Evolutionary conservation across 805 yeast genomes (phyloP).

Genomic region (Starmerella bacillaris): DNA sequence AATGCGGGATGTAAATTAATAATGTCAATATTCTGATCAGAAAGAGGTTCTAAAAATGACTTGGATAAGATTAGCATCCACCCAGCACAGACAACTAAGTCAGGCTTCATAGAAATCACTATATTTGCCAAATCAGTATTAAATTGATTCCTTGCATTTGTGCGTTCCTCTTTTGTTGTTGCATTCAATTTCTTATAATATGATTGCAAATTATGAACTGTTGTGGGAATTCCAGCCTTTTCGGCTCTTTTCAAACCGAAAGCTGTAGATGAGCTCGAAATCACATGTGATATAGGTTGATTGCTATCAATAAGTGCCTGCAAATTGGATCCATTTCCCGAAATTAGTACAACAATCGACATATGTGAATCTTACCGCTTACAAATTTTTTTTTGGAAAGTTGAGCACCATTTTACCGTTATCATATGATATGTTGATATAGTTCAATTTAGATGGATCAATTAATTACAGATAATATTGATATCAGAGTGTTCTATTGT

Average conservation of each 20-base stretch:
- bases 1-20: conserved; percentile 93
- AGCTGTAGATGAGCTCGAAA: conserved; percentile 75
- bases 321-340: conserved; percentile 89
- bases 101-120: conserved; percentile 46
- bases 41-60: conserved; percentile 49
- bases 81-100: conserved; percentile 90
- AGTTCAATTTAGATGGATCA: too few species aligned
- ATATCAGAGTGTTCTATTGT: too few species aligned
- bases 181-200: conserved; percentile 41
- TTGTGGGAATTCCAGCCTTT: conserved; percentile 49
- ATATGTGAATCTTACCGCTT: too few species aligned
- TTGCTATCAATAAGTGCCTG: conserved; percentile 82
- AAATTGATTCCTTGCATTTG: conserved; percentile 46
- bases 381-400: too few species aligned
- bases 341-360: conserved; percentile 58
- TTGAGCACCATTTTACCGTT: too few species aligned
- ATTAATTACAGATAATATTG: too few species aligned
- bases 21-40: conserved; percentile 46
- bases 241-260: conserved; percentile 71
- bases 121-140: conserved; percentile 61
- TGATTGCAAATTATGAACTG: conserved; percentile 46
- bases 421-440: too few species aligned
- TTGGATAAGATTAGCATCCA: conserved; percentile 91
- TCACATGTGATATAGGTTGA: conserved; percentile 47
- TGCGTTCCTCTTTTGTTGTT: conserved; percentile 41